Percentiles rank a stretch among this genome's conserved stretches.
phyloP scores from a whole-genome alignment of 371 early-diverging fungal species.

The Lichtheimia ornata region DNA sequence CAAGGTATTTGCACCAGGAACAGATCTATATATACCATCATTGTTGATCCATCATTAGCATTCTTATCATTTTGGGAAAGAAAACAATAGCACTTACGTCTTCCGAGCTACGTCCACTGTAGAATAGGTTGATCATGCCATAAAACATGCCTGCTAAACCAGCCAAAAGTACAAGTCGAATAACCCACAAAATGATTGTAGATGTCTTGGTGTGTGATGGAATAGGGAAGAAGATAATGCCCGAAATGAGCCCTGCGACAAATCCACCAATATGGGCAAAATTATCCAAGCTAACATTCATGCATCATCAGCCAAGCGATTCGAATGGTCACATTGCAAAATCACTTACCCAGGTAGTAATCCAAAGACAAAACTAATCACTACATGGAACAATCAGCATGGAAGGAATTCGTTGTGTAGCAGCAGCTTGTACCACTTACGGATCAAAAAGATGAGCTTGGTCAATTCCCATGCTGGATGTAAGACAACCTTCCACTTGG shows the following conservation, averaged over 20 bases:
- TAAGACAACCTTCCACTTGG: slow-evolving; percentile 60
- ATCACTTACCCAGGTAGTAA: slow-evolving; percentile 51
- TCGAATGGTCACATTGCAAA: not conserved
- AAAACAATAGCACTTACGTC: slow-evolving; percentile 10
- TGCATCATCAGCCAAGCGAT: not conserved
- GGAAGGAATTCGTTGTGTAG: no score
- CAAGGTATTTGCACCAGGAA: slow-evolving; percentile 16
- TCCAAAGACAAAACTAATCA: slow-evolving; percentile 54
- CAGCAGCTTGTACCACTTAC: slow-evolving; percentile 1
- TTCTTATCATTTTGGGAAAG: not conserved
- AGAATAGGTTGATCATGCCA: slow-evolving; percentile 10
- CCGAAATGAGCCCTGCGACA: slow-evolving; percentile 21
- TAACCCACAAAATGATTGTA: slow-evolving; percentile 26
- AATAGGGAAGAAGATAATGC: slow-evolving; percentile 34
- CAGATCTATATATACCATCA: slow-evolving; percentile 15
- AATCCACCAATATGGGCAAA: slow-evolving; percentile 63
- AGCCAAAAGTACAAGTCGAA: slow-evolving; percentile 22
- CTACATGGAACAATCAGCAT: not conserved
- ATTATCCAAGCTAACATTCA: slow-evolving; percentile 58
- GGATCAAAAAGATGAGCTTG: slow-evolving; percentile 10
- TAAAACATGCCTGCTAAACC: slow-evolving; percentile 13
- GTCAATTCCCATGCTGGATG: slow-evolving; percentile 34
- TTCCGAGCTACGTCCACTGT: slow-evolving; percentile 31
- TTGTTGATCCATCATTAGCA: not conserved
- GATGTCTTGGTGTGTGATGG: slow-evolving; percentile 23